A percentile compares a stretch with the other conserved stretches of the same genome.
Conservation (phyloP, 2,329 filamentous ascomycete genomes). For the Cephalotrichum gorgonifer region DNA sequence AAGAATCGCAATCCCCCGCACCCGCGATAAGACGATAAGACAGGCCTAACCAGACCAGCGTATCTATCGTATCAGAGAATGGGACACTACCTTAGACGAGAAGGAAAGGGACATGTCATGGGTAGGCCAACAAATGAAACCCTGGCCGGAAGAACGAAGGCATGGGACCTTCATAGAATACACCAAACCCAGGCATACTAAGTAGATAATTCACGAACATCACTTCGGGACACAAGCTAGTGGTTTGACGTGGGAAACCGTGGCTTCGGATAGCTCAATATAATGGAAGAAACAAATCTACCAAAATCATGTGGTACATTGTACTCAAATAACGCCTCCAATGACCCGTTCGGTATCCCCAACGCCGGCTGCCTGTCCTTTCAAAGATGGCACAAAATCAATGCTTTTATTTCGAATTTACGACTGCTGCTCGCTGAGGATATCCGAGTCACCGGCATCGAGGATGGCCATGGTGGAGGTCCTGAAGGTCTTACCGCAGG, state of each 20-base stretch:
- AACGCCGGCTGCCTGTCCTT: conserved; percentile 26
- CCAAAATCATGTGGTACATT: conserved; percentile 2
- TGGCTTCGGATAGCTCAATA: conserved; percentile 4
- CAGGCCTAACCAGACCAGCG: too few relatives aligned
- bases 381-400: neutral
- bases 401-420: conserved; percentile 24
- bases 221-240: neutral
- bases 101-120: too few relatives aligned
- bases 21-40: too few relatives aligned
- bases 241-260: conserved; percentile 1
- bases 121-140: too few relatives aligned
- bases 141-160: too few relatives aligned
- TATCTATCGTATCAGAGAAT: too few relatives aligned
- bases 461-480: conserved; percentile 96
- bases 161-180: neutral
- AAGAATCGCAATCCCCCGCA: too few relatives aligned
- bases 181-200: too few relatives aligned
- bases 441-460: conserved; percentile 97
- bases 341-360: conserved; percentile 17
- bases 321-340: conserved; percentile 4
- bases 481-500: conserved; percentile 97
- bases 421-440: conserved; percentile 67
- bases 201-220: neutral
- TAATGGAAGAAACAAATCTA: neutral
- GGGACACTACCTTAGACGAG: too few relatives aligned